Evolutionary conservation across 2,329 filamentous ascomycete genomes (phyloP).

Genomic region (Nannizzia gypsea): DNA sequence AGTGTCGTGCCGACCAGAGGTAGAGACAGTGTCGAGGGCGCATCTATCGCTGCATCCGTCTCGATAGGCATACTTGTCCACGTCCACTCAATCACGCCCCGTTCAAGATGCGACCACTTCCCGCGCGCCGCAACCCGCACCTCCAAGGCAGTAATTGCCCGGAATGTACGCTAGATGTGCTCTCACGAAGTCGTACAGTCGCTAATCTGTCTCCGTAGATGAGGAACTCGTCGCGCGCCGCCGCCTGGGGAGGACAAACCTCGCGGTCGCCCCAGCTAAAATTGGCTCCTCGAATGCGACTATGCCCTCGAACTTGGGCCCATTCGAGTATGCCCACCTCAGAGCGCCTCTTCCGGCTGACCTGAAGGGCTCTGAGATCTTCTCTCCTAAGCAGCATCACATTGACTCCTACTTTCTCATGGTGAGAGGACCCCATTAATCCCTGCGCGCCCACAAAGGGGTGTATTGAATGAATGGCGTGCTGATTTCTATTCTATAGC

Average conservation of each 20-base stretch:
- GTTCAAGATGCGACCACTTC: constrained; percentile 34
- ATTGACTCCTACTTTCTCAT: constrained; percentile 91
- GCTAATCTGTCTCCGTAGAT: constrained; percentile 38
- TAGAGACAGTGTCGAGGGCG: not conserved
- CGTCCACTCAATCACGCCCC: not conserved
- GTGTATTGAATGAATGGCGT: no score
- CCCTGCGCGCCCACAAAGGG: not conserved
- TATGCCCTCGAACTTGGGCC: constrained; percentile 61
- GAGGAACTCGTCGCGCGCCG: constrained; percentile 67
- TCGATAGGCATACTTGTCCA: not conserved
- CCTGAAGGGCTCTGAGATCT: constrained; percentile 77
- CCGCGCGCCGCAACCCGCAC: constrained; percentile 36
- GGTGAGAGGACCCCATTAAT: constrained; percentile 36
- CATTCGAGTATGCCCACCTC: constrained; percentile 92
- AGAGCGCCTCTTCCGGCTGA: constrained; percentile 86
- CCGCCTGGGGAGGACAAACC: constrained; percentile 82
- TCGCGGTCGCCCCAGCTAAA: constrained; percentile 68
- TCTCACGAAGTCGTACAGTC: not conserved
- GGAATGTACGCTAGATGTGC: constrained; percentile 30
- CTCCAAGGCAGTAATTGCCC: constrained; percentile 34
- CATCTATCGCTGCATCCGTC: not conserved
- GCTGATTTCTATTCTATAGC: constrained; percentile 26
- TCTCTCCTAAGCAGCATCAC: constrained; percentile 51
- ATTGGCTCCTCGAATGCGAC: constrained; percentile 58
- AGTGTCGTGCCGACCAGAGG: not conserved